Conservation (phyloP, 1,139 yeast species). For the Candida tunisiensis region DNA sequence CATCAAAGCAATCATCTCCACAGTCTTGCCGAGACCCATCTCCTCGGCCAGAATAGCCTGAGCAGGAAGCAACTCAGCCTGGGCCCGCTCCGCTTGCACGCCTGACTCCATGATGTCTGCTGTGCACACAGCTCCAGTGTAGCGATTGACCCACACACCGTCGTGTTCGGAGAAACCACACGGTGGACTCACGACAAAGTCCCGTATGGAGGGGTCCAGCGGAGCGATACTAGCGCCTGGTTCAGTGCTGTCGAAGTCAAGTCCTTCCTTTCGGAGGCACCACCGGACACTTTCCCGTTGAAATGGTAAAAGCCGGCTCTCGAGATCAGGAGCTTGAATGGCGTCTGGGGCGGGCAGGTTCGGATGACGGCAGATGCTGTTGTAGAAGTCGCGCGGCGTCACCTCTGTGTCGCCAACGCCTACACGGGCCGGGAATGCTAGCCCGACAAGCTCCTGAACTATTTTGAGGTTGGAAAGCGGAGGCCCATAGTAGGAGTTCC, state of each 20-base stretch:
- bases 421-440: no score
- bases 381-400: not conserved
- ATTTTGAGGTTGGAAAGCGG: no score
- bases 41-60: conserved; percentile 74
- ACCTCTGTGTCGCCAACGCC: not conserved
- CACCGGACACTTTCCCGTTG: conserved; percentile 51
- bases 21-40: conserved; percentile 94
- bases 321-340: not conserved
- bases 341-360: not conserved
- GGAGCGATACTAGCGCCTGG: conserved; percentile 8
- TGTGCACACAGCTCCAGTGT: conserved; percentile 10
- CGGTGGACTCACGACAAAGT: conserved; percentile 12
- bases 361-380: not conserved
- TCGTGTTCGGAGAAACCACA: conserved; percentile 11
- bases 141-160: conserved; percentile 17
- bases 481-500: no score
- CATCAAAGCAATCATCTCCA: conserved; percentile 57
- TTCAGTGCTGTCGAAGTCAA: conserved; percentile 19
- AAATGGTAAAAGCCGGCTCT: conserved; percentile 22
- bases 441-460: no score
- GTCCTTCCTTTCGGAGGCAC: conserved; percentile 45
- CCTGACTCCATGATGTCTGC: conserved; percentile 3
- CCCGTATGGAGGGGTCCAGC: conserved; percentile 8
- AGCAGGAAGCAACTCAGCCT: conserved; percentile 21
- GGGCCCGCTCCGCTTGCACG: conserved; percentile 1